Evolutionary conservation across 345 rosid genomes (phyloP).

Genomic region (Salix purpurea): DNA sequence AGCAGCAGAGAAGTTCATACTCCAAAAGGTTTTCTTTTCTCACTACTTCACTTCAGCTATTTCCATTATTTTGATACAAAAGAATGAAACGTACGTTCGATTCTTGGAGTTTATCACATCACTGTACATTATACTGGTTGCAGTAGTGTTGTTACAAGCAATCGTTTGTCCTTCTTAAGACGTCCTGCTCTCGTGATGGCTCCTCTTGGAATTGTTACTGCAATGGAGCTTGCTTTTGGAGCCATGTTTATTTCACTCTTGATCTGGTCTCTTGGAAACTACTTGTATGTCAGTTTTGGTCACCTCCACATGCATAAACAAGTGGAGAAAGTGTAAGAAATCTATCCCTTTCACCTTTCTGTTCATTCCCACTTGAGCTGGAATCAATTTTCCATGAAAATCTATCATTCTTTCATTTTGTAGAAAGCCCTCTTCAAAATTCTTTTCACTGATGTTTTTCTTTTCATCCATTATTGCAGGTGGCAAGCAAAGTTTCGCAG

Average conservation of each 20-base stretch:
- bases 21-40: constrained; percentile 22
- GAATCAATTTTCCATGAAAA: too few species aligned
- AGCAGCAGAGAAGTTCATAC: constrained; percentile 17
- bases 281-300: constrained; percentile 49
- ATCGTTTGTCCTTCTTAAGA: constrained; percentile 5
- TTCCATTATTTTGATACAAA: not conserved
- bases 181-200: constrained; percentile 49
- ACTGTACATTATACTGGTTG: not conserved
- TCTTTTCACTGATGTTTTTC: not conserved
- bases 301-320: constrained; percentile 27
- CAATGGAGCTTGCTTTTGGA: constrained; percentile 41
- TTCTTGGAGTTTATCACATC: not conserved
- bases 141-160: not conserved
- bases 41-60: not conserved
- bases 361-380: not conserved
- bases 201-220: constrained; percentile 59
- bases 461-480: constrained; percentile 18
- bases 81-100: not conserved
- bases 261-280: constrained; percentile 48
- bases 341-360: not conserved
- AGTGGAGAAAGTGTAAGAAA: constrained; percentile 39
- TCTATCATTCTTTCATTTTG: not conserved
- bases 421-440: not conserved
- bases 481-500: constrained; percentile 55
- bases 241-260: constrained; percentile 53